These are phyloP conservation scores for Phytophthora sojae DNA, from an alignment of 352 stramenopile species.

Conservation along the genomic window DNA sequence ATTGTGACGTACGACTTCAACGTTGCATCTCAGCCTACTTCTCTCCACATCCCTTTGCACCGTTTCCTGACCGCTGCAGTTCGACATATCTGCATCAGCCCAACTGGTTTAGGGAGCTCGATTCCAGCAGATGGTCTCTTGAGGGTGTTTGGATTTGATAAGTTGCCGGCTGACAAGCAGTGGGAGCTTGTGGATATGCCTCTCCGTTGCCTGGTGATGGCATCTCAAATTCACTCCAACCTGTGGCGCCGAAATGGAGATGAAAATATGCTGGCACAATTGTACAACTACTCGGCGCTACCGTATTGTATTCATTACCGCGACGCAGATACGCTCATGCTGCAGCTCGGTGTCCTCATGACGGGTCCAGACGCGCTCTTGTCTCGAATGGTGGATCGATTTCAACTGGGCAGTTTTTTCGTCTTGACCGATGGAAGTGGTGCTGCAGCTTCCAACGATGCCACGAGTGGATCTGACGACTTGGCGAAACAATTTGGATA, in stretches of 20 bases:
- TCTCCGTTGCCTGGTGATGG: slow-evolving; percentile 85
- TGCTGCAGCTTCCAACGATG: slow-evolving; percentile 15
- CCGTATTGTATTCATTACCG: slow-evolving; percentile 90
- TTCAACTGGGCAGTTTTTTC: slow-evolving; percentile 80
- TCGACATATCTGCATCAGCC: slow-evolving; percentile 71
- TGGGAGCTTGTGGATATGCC: slow-evolving; percentile 83
- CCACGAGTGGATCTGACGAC: slow-evolving; percentile 13
- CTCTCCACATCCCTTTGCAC: slow-evolving; percentile 85
- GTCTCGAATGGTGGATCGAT: slow-evolving; percentile 79
- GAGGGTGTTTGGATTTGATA: slow-evolving; percentile 64
- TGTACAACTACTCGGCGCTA: slow-evolving; percentile 91
- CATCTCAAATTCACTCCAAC: slow-evolving; percentile 89
- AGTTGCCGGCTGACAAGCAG: slow-evolving; percentile 48
- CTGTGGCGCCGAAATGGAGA: slow-evolving; percentile 89
- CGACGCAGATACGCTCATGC: slow-evolving; percentile 81
- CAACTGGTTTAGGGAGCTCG: slow-evolving; percentile 54
- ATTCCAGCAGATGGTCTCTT: slow-evolving; percentile 62
- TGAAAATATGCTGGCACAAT: slow-evolving; percentile 90
- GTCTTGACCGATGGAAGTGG: slow-evolving; percentile 29
- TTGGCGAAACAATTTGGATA: slow-evolving; percentile 54
- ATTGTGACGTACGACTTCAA: slow-evolving; percentile 72
- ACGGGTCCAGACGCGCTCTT: slow-evolving; percentile 71
- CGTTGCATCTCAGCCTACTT: slow-evolving; percentile 63
- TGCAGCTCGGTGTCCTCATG: slow-evolving; percentile 77
- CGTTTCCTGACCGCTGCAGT: slow-evolving; percentile 80